These are phyloP conservation scores for Talaromyces wortmannii DNA, from an alignment of 495 filamentous ascomycete species.

Conservation along the genomic window DNA sequence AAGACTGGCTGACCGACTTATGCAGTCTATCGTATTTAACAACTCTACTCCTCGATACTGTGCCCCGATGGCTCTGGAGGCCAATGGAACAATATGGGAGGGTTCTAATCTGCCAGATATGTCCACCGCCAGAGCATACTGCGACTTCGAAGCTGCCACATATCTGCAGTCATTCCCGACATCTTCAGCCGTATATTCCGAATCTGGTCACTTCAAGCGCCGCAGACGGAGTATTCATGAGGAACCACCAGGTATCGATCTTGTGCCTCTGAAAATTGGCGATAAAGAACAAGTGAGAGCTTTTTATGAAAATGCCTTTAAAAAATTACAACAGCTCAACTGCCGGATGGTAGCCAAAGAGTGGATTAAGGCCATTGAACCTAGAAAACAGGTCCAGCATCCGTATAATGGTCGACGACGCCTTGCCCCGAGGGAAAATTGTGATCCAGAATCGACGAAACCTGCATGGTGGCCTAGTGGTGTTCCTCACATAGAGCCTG, in stretches of 20 bases:
- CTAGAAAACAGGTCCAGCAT: conserved; percentile 76
- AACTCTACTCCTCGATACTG: conserved; percentile 19
- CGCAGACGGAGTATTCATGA: conserved; percentile 19
- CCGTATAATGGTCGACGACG: conserved; percentile 66
- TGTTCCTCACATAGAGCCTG: conserved; percentile 70
- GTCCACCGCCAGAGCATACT: conserved; percentile 30
- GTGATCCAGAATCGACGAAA: conserved; percentile 48
- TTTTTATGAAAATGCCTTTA: conserved; percentile 32
- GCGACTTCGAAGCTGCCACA: conserved; percentile 16
- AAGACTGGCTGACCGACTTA: neutral
- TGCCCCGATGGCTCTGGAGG: conserved; percentile 36
- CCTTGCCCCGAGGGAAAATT: conserved; percentile 25
- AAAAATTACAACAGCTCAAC: conserved; percentile 38
- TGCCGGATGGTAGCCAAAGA: conserved; percentile 58
- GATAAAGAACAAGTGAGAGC: conserved; percentile 25
- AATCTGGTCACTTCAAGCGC: conserved; percentile 19
- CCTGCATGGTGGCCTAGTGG: conserved; percentile 81
- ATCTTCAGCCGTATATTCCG: neutral
- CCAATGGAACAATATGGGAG: conserved; percentile 16
- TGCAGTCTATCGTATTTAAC: neutral
- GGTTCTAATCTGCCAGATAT: conserved; percentile 26
- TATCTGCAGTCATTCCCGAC: neutral
- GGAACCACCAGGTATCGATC: conserved; percentile 12
- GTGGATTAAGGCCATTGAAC: conserved; percentile 76
- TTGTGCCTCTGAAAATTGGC: conserved; percentile 29